These are phyloP conservation scores for Penicillium frequentans DNA, from an alignment of 2,329 filamentous ascomycete genomes.

Conservation along the genomic window DNA sequence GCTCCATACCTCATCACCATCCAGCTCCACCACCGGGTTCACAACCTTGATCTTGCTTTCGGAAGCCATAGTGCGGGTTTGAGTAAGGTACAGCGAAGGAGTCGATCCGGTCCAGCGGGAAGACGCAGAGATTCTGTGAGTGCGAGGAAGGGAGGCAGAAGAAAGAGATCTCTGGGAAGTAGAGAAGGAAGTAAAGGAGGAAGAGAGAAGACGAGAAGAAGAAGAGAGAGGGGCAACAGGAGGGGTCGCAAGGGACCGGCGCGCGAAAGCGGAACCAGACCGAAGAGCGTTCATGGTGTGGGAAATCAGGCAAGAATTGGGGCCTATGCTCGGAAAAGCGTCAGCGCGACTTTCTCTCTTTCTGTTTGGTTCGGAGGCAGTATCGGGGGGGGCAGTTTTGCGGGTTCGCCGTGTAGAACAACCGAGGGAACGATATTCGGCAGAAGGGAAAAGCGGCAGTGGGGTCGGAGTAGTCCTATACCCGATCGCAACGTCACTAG, in stretches of 20 bases:
- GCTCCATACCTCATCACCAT: constrained; percentile 66
- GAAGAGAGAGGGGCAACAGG: constrained; percentile 30
- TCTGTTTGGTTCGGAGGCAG: constrained; percentile 22
- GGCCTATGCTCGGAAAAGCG: constrained; percentile 6
- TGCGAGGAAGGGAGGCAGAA: constrained; percentile 21
- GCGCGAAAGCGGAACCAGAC: constrained; percentile 42
- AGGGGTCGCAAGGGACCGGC: constrained; percentile 31
- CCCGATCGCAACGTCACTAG: constrained; percentile 2
- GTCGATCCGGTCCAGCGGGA: constrained; percentile 32
- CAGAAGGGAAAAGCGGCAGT: constrained; percentile 31
- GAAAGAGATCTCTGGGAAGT: constrained; percentile 28
- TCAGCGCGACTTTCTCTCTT: constrained; percentile 16
- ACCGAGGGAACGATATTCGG: constrained; percentile 36
- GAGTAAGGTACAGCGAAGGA: constrained; percentile 29
- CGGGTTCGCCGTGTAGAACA: constrained; percentile 18
- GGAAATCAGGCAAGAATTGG: neutral
- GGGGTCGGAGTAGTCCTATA: constrained; percentile 7
- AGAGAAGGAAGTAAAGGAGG: constrained; percentile 24
- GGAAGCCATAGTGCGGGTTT: constrained; percentile 49
- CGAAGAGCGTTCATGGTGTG: constrained; percentile 38
- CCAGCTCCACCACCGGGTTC: constrained; percentile 97
- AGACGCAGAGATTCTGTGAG: constrained; percentile 24
- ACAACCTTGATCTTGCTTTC: constrained; percentile 95
- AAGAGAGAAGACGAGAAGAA: constrained; percentile 29
- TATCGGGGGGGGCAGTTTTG: constrained; percentile 7